Evolutionary conservation across 139 green algal genomes (phyloP).

Genomic region (Closterium sp.): DNA sequence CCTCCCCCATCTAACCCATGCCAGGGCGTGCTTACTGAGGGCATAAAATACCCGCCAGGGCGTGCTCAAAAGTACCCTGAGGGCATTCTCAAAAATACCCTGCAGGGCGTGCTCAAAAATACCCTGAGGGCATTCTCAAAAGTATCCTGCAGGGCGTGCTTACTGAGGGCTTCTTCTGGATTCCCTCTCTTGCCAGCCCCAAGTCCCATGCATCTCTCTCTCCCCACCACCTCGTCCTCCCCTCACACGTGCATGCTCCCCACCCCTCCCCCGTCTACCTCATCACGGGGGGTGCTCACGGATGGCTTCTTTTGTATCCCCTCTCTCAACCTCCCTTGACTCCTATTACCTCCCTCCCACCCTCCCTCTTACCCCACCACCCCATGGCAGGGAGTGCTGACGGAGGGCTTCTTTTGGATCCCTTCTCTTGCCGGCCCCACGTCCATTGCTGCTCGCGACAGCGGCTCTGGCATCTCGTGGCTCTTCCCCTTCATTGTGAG

Average conservation of each 20-base stretch:
- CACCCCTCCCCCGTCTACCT: not conserved
- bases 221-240: too few relatives aligned
- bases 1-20: conserved; percentile 42
- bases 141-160: conserved; percentile 72
- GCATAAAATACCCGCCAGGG: too few relatives aligned
- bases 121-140: too few relatives aligned
- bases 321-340: conserved; percentile 79
- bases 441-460: conserved; percentile 47
- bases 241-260: too few relatives aligned
- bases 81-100: too few relatives aligned
- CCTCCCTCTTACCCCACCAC: too few relatives aligned
- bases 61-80: too few relatives aligned
- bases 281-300: conserved; percentile 78
- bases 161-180: conserved; percentile 90
- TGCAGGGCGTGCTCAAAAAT: too few relatives aligned
- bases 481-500: conserved; percentile 37
- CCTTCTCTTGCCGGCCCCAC: conserved; percentile 82
- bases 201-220: too few relatives aligned
- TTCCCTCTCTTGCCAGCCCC: conserved; percentile 83
- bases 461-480: conserved; percentile 3
- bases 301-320: conserved; percentile 95
- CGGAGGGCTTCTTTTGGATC: conserved; percentile 92
- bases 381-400: conserved; percentile 77
- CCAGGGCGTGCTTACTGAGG: conserved; percentile 81
- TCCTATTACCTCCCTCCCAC: conserved; percentile 52